A percentile compares a stretch with the other conserved stretches of the same genome.
These are phyloP conservation scores for Apophysomyces sp. DNA, from an alignment of 371 early-diverging fungal genomes.

Conservation along the genomic window DNA sequence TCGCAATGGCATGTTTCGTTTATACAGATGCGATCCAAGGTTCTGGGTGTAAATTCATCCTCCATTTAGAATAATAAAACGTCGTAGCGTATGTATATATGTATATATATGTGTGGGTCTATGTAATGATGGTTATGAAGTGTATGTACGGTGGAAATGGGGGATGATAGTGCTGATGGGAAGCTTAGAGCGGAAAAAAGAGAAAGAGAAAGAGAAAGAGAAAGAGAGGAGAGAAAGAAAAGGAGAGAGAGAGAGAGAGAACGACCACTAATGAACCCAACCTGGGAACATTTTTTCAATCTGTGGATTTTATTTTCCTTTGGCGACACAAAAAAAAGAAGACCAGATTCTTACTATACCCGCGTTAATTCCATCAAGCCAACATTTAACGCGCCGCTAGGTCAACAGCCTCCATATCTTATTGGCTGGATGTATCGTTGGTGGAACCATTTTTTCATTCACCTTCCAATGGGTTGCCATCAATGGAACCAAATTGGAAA, in stretches of 20 bases:
- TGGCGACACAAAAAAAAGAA: neutral
- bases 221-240: neutral
- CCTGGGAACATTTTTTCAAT: neutral
- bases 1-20: conserved; percentile 35
- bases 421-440: too few species aligned
- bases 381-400: neutral
- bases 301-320: neutral
- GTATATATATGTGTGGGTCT: neutral
- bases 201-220: neutral
- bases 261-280: neutral
- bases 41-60: neutral
- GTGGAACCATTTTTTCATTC: too few species aligned
- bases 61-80: neutral
- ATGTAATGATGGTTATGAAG: neutral
- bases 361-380: neutral
- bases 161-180: neutral
- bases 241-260: neutral
- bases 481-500: neutral
- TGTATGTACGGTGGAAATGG: neutral
- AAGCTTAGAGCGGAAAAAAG: too few species aligned
- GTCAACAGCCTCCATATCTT: neutral
- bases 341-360: neutral
- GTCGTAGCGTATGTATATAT: neutral
- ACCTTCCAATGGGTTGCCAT: neutral
- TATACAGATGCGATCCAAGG: neutral